Conservation (phyloP, 805 yeast genomes). For the Suhomyces vadensis region DNA sequence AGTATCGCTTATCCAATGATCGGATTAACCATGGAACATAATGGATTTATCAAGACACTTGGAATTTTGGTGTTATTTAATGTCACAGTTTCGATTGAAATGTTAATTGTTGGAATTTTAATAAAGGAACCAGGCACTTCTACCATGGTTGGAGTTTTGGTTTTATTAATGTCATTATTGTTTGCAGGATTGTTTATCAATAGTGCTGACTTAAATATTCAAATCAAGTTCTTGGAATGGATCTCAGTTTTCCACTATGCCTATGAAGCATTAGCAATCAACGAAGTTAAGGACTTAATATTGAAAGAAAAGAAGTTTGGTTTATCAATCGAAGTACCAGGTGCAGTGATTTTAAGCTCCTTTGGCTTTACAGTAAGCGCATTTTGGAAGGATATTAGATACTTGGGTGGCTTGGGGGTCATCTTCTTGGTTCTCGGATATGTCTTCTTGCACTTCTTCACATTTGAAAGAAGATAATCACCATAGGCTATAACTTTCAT, state of each 20-base stretch:
- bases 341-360: constrained; percentile 93
- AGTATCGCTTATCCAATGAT: constrained; percentile 86
- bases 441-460: constrained; percentile 65
- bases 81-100: constrained; percentile 79
- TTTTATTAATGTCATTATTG: constrained; percentile 77
- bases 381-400: constrained; percentile 62
- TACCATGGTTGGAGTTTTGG: constrained; percentile 80
- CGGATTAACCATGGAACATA: constrained; percentile 77
- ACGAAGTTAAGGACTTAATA: constrained; percentile 86
- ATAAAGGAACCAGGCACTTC: constrained; percentile 91
- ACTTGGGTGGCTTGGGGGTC: constrained; percentile 57
- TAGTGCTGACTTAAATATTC: constrained; percentile 57
- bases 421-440: constrained; percentile 71
- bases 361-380: constrained; percentile 91
- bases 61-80: constrained; percentile 78
- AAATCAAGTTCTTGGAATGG: constrained; percentile 74
- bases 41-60: constrained; percentile 70
- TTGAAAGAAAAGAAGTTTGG: constrained; percentile 90
- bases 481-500: no score
- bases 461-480: constrained; percentile 67
- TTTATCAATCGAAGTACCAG: constrained; percentile 92
- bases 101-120: constrained; percentile 83
- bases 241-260: constrained; percentile 93
- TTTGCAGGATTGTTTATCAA: constrained; percentile 95
- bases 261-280: constrained; percentile 87